Evolutionary conservation across 768 basidiomycete genomes (phyloP).

Genomic region (Lanmaoa rubissima): DNA sequence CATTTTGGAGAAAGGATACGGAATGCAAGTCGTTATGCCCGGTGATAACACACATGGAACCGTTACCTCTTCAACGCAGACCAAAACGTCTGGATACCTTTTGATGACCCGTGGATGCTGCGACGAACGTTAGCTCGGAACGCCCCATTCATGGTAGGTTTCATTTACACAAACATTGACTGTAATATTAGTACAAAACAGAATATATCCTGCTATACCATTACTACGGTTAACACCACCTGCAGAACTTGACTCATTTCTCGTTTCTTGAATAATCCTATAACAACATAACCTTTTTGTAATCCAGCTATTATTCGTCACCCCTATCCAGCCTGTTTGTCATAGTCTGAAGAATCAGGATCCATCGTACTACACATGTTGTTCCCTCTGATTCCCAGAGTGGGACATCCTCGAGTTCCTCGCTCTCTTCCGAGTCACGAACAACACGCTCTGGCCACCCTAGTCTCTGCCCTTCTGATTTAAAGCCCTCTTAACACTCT

Average conservation of each 20-base stretch:
- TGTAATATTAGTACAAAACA: too few species aligned
- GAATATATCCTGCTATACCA: too few species aligned
- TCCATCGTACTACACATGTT: not conserved
- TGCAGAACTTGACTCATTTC: too few species aligned
- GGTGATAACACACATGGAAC: not conserved
- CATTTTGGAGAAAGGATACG: constrained; percentile 49
- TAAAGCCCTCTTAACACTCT: constrained; percentile 10
- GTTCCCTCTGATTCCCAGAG: not conserved
- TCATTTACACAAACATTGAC: too few species aligned
- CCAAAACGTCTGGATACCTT: not conserved
- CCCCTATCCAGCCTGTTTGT: not conserved
- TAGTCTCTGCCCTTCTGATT: not conserved
- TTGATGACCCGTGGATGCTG: not conserved
- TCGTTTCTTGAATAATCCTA: too few species aligned
- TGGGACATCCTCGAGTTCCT: not conserved
- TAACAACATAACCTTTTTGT: too few species aligned
- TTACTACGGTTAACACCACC: too few species aligned
- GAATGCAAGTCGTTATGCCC: constrained; percentile 44
- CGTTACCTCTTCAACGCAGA: too few species aligned
- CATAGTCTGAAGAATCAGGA: not conserved
- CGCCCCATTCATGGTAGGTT: not conserved
- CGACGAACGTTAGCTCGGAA: not conserved
- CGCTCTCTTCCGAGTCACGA: not conserved
- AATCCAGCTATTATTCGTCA: not conserved
- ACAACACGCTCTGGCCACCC: not conserved